A percentile compares a stretch with the other conserved stretches of the same genome.
Conservation (phyloP, 495 filamentous ascomycete species). For the Hypoxylon trugodes region DNA sequence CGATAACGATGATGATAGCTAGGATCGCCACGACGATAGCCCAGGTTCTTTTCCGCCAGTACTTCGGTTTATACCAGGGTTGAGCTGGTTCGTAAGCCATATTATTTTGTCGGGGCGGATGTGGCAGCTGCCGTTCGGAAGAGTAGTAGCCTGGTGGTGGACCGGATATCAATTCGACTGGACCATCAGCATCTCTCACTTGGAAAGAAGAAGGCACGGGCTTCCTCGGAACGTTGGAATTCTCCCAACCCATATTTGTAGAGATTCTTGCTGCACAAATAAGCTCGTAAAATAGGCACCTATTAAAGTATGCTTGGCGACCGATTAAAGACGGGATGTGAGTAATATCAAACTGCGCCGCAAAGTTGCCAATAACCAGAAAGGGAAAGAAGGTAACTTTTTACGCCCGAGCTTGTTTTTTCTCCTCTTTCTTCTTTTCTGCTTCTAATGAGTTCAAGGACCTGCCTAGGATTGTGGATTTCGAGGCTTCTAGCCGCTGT, state of each 20-base stretch:
- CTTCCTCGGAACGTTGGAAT: slow-evolving; percentile 15
- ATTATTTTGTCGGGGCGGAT: slow-evolving; percentile 15
- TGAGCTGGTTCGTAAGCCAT: slow-evolving; percentile 17
- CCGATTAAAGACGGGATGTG: slow-evolving; percentile 6
- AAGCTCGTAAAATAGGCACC: slow-evolving; percentile 17
- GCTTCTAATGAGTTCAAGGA: slow-evolving; percentile 1
- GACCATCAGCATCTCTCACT: slow-evolving; percentile 32
- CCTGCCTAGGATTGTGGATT: background rate
- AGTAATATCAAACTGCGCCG: slow-evolving; percentile 21
- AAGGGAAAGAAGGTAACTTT: no score
- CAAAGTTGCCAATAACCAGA: slow-evolving; percentile 14
- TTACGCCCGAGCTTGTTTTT: no score
- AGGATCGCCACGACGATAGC: slow-evolving; percentile 50
- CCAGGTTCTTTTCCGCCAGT: slow-evolving; percentile 59
- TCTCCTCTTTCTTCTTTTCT: no score
- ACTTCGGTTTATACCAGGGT: slow-evolving; percentile 59
- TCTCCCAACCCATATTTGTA: slow-evolving; percentile 42
- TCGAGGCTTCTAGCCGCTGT: background rate
- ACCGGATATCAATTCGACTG: slow-evolving; percentile 33
- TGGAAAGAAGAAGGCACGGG: slow-evolving; percentile 37
- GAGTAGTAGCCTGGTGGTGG: slow-evolving; percentile 31
- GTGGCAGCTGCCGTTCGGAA: slow-evolving; percentile 13
- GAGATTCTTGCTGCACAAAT: slow-evolving; percentile 1
- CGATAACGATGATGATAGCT: slow-evolving; percentile 52
- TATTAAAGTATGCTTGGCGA: slow-evolving; percentile 14